phyloP scores from a whole-genome alignment of 2,329 filamentous ascomycete species.

The Fusarium irregulare region DNA sequence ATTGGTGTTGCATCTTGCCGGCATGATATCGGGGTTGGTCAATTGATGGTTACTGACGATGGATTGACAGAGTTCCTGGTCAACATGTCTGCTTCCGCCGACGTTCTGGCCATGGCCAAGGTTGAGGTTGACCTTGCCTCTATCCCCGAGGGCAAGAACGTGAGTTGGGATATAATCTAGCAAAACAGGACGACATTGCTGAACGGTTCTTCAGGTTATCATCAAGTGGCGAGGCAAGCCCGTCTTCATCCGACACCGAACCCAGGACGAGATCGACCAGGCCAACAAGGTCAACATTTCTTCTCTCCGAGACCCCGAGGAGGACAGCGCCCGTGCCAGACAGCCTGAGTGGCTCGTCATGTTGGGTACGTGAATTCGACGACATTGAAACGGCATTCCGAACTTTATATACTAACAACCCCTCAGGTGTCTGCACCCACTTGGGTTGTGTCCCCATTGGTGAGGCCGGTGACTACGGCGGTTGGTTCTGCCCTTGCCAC shows the following conservation, averaged over 20 bases:
- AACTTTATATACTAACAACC: constrained; percentile 24
- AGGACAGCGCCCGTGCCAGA: constrained; percentile 93
- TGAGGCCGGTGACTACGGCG: constrained; percentile 96
- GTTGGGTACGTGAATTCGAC: constrained; percentile 73
- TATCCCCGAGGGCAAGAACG: constrained; percentile 99
- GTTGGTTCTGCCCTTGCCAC: constrained; percentile 99
- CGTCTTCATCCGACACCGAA: constrained; percentile 99
- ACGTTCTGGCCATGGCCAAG: constrained; percentile 99
- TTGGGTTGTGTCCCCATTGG: constrained; percentile 99
- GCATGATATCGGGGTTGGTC: constrained; percentile 21
- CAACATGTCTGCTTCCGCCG: constrained; percentile 99
- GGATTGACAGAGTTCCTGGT: constrained; percentile 87
- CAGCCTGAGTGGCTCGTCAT: constrained; percentile 99
- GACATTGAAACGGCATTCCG: background rate
- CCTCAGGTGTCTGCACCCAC: constrained; percentile 94
- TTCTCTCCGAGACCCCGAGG: constrained; percentile 88
- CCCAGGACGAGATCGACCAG: constrained; percentile 90
- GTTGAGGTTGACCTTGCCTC: constrained; percentile 93
- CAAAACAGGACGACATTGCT: constrained; percentile 4
- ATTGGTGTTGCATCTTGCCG: constrained; percentile 36
- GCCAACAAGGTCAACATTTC: constrained; percentile 89
- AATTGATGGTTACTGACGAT: constrained; percentile 48
- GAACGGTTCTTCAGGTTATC: constrained; percentile 73
- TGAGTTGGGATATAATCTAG: constrained; percentile 59
- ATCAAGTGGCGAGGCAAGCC: constrained; percentile 99